Percentiles rank a stretch among this genome's conserved stretches.
phyloP scores from a whole-genome alignment of 1,284 basidiomycete genomes.

The Tylopilus sp. region DNA sequence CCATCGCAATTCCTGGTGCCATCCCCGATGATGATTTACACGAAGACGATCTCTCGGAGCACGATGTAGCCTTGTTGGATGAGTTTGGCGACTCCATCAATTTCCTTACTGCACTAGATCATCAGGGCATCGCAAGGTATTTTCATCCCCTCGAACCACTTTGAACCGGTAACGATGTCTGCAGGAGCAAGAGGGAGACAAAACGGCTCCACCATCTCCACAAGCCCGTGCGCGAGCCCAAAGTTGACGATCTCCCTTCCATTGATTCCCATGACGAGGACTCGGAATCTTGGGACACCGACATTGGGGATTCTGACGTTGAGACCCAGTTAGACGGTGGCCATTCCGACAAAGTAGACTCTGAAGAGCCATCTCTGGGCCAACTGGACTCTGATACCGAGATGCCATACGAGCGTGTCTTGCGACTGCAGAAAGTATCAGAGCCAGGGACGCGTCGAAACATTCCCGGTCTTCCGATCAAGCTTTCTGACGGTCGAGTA shows the following conservation, averaged over 20 bases:
- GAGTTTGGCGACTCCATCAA: constrained; percentile 55
- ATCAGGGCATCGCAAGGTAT: constrained; percentile 70
- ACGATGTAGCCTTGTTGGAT: constrained; percentile 59
- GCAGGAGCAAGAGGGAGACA: constrained; percentile 78
- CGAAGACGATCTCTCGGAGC: constrained; percentile 57
- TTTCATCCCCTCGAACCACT: constrained; percentile 18
- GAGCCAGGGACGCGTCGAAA: constrained; percentile 47
- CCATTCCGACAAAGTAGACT: constrained; percentile 25
- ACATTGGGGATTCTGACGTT: constrained; percentile 37
- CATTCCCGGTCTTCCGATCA: constrained; percentile 80
- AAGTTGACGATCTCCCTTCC: constrained; percentile 61
- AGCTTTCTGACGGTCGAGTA: constrained; percentile 76
- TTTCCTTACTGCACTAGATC: constrained; percentile 66
- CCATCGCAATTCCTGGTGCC: constrained; percentile 60
- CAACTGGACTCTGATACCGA: constrained; percentile 60
- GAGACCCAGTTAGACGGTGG: constrained; percentile 25
- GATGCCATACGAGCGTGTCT: constrained; percentile 65
- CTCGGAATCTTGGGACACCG: constrained; percentile 56
- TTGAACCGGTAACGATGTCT: constrained; percentile 4
- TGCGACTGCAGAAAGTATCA: constrained; percentile 52
- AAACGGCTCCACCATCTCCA: constrained; percentile 59
- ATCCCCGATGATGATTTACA: constrained; percentile 39
- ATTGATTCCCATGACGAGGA: constrained; percentile 61
- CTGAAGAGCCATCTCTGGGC: constrained; percentile 10
- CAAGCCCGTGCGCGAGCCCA: constrained; percentile 53